These are phyloP conservation scores for Epipyxis sp. DNA, from an alignment of 108 stramenopile species.

Conservation along the genomic window DNA sequence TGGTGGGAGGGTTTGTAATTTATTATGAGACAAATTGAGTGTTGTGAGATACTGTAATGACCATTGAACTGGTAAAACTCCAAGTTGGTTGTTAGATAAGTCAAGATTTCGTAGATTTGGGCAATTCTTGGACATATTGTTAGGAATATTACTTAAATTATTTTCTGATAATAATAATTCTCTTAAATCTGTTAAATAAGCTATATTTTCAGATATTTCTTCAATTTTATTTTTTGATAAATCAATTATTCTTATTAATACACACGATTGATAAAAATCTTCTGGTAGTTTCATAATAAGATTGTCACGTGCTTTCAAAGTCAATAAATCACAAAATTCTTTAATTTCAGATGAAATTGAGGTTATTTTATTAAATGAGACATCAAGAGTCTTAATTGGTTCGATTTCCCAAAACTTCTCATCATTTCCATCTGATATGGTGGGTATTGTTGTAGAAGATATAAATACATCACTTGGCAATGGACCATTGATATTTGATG, in stretches of 20 bases:
- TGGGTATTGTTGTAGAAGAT: too few relatives aligned
- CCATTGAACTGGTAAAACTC: neutral
- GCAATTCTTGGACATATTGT: neutral
- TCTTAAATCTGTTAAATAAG: neutral
- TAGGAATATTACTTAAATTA: neutral
- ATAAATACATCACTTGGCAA: too few relatives aligned
- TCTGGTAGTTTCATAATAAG: neutral
- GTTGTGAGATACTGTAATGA: too few relatives aligned
- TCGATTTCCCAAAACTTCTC: conserved; percentile 35
- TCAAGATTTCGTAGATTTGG: too few relatives aligned
- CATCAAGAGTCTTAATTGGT: neutral
- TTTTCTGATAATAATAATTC: neutral
- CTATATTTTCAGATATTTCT: neutral
- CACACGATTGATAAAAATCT: neutral
- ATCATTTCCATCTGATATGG: too few relatives aligned
- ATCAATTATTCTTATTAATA: neutral
- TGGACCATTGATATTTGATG: too few relatives aligned
- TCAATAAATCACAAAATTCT: neutral
- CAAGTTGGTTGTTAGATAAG: conserved; percentile 5
- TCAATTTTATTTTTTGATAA: neutral
- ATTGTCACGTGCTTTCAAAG: conserved; percentile 1
- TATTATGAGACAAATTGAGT: conserved; percentile 1
- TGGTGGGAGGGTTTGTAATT: neutral
- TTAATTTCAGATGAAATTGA: neutral
- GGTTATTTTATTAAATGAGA: conserved; percentile 4